Evolutionary conservation across 2,329 filamentous ascomycete species (phyloP), one percentile per base, ranked within the genome.

Genomic region (Periglandula ipomoeae): DNA sequence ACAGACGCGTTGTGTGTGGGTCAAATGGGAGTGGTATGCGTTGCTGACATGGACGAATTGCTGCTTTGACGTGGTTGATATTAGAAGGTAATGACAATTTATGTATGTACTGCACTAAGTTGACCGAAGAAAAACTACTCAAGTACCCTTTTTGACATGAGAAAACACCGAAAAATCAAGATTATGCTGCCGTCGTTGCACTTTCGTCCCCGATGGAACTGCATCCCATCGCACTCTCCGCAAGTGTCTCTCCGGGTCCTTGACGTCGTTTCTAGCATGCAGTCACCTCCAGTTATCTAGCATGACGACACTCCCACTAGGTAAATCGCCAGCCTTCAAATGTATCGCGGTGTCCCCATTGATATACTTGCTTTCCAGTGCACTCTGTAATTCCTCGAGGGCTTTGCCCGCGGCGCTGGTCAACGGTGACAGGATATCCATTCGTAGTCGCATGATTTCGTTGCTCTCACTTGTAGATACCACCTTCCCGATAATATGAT

Each of bases 341-440:
- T 62, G 59, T 10, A 64, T 20, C 0, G 57, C 58, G 3, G 56
- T 52, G 2, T 50, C 26, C 0, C 35, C 2, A 3, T 9, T 5
- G 5, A 13, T n/a, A 0, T 26, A 15, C 1, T 11, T 19, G 3
- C 19, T 4, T 10, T 35, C 34, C 38, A 65, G 37, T 1, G 50
- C 48, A 2, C 38, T 32, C 27, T 52, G 56, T n/a, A 67, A 56
- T 13, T 65, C 55, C 0, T 49, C 37, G 2, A 67, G 43, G 1
- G 62, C 64, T 0, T 3, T 4, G 0, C 42, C 34, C 1, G 62
- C 62, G 10, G 43, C 44, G 6, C 50, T 39, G 1, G 49, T 65
- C 38, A 62, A 38, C 1, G 65, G 58, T 9, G 55, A 52, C 6
- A 66, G 8, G 8, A 67, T 63, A 11, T 67, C 65, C 5, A 53